Base-by-base conservation (phyloP, 75 land plant genomes). In the Selaginella tamariscina region DNA sequence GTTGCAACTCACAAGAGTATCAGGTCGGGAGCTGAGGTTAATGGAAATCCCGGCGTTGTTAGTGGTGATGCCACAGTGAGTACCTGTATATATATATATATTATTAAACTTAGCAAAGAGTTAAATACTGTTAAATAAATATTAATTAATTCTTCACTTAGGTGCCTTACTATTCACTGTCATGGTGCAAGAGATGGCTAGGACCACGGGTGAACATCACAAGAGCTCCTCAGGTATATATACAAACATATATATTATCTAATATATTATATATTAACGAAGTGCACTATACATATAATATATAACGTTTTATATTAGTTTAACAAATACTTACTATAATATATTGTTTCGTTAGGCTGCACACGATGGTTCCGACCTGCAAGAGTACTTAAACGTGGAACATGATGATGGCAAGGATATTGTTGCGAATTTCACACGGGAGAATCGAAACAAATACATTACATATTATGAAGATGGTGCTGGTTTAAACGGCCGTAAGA, bases 111-210 rank as follows among this genome's bases (percentile, higher is more conserved):
- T n/a, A n/a, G n/a, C n/a, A n/a, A n/a, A n/a, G n/a, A n/a, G n/a
- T n/a, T n/a, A n/a, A n/a, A n/a, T n/a, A n/a, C n/a, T 11, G 54
- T 11, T 49, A 20, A 20, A 49, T 11, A 49, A 11, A 20, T 49
- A 49, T 49, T 11, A n/a, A n/a, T n/a, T n/a, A n/a, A n/a, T n/a
- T 18, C 5, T 32, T 2, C 0, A 29, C 9, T 22, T 64, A 94
- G 98, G 98, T 94, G 60, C 88, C 98, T 8, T 94, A 94, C 69
- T 72, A 94, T 76, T 94, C 98, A 2, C 83, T 94, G 27, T 86
- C 98, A 68, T 94, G 90, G 83, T 93, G 98, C 80, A 93, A 93
- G 65, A 84, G 70, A 23, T 93, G 98, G 98, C 85, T 93, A 66
- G 98, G 98, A 27, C 49, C 88, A 56, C 72, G 74, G 65, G 98